Evolutionary conservation across 139 green algal genomes (phyloP).

Genomic region (Diplosphaera chodatii): DNA sequence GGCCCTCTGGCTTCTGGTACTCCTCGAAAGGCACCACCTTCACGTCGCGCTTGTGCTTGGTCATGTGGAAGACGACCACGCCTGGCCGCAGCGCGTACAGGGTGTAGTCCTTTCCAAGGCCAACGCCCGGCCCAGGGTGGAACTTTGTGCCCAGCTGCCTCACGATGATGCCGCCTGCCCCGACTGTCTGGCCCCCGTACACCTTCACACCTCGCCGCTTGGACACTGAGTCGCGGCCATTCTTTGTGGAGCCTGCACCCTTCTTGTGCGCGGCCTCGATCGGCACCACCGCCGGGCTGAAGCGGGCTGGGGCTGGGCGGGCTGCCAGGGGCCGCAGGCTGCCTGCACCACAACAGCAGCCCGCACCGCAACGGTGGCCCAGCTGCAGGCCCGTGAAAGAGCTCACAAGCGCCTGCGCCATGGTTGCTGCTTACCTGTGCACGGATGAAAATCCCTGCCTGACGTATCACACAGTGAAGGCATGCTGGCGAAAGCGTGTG

Average conservation of each 20-base stretch:
- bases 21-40: constrained; percentile 33
- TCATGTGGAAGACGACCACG: constrained; percentile 84
- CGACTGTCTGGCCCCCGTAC: constrained; percentile 89
- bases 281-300: background rate
- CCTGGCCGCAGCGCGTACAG: constrained; percentile 81
- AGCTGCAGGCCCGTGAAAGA: background rate
- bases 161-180: constrained; percentile 93
- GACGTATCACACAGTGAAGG: no score
- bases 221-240: constrained; percentile 88
- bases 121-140: constrained; percentile 80
- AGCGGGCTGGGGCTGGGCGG: background rate
- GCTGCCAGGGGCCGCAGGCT: background rate
- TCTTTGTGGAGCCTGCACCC: constrained; percentile 92
- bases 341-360: no score
- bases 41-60: constrained; percentile 27
- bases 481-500: no score
- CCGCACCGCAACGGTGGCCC: background rate
- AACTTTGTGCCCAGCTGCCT: constrained; percentile 85
- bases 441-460: no score
- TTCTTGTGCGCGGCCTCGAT: constrained; percentile 59
- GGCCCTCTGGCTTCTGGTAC: constrained; percentile 42
- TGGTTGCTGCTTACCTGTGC: background rate
- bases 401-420: background rate
- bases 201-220: constrained; percentile 93
- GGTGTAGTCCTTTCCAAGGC: constrained; percentile 89